Base-by-base conservation (phyloP, 495 filamentous ascomycete species). In the Cladorrhinum samala region DNA sequence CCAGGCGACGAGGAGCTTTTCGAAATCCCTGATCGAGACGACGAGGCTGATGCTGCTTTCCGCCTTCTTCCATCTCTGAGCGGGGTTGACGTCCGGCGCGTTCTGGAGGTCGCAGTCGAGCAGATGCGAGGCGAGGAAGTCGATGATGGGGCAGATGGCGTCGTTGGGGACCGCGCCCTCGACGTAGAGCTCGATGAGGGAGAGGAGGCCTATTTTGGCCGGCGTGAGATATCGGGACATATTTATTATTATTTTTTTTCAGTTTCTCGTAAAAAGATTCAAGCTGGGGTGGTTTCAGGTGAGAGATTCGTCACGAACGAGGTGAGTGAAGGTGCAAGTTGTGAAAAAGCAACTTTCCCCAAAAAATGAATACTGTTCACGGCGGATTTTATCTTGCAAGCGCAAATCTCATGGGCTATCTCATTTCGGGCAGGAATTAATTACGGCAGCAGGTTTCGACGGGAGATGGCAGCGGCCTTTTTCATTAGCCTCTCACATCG, bases 141-240 rank as follows among this genome's bases (percentile, higher is more conserved):
- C 87, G 13, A 98, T 77, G 13, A 97, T 78, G n/a, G 87, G 80
- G n/a, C 92, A 76, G 25, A 85, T 85, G 11, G 86, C 83, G 37
- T 78, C 71, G 49, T 81, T 86, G n/a, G 89, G 88, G 23, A 95
- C 83, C 1, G 79, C 72, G 6, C 79, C 82, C 49, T 88, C 82
- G 7, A 82, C 80, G 65, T 97, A 97, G 19, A 96, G 75, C 56
- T 85, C 80, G 46, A 90, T 78, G 38, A 98, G 78, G 50, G 83
- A 81, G 40, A 98, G 78, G 18, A 97, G 78, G 55, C 84, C 85
- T 55, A 96, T 81, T 60, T 89, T 93, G 55, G 86, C 83, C 5
- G 93, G 87, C 17, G 91, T 92, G 48, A 96, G 77, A 69, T 86
- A 94, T 21, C 86, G 85, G 56, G 84, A 75, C 86, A 91, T 93